Evolutionary conservation across 2,329 filamentous ascomycete genomes (phyloP), one percentile per base, ranked within the genome.

Genomic region (Fusarium nygamai): DNA sequence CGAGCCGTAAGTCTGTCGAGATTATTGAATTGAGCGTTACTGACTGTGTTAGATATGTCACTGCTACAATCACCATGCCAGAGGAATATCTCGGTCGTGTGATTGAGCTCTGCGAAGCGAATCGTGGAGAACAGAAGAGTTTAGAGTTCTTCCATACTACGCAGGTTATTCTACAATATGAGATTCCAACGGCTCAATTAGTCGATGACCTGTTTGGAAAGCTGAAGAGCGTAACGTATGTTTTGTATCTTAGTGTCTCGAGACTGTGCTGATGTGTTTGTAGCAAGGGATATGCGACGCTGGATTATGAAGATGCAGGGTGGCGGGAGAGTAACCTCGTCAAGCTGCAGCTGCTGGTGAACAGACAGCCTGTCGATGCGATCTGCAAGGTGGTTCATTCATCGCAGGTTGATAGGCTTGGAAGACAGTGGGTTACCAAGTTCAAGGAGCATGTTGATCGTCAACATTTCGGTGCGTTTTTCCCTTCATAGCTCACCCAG

Each of bases 201-300:
- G 96, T 99, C 2, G 96, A 98, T 77, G 96, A 99, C 83, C 92
- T 99, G 80, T 99, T 99, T 81, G 96, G 96, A 60, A 98, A 97
- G 83, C 87, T 99, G 61, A 99, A 99, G 82, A 94, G 95, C 43
- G 89, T 91, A 0, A 98, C 95, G 61, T 86, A 80, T 67, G 83
- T 80, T 79, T 16, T n/a, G 13, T 19, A 1, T 19, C 6, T n/a
- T 1, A 2, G 24, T 11, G 2, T 5, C 22, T 33, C 27, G 17
- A 20, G 47, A 12, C 27, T 29, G 11, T 39, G 16, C 54, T 73
- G 20, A 74, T 39, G 31, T n/a, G 27, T 4, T 29, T 61, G 24
- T 58, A 85, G 84, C 5, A 98, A 98, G 82, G 96, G 96, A 17
- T 99, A 99, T 78, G 96, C 96, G 1, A 96, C 93, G 41, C 89